phyloP scores from a whole-genome alignment of 768 basidiomycete genomes.

The Daedaleopsis nitida region DNA sequence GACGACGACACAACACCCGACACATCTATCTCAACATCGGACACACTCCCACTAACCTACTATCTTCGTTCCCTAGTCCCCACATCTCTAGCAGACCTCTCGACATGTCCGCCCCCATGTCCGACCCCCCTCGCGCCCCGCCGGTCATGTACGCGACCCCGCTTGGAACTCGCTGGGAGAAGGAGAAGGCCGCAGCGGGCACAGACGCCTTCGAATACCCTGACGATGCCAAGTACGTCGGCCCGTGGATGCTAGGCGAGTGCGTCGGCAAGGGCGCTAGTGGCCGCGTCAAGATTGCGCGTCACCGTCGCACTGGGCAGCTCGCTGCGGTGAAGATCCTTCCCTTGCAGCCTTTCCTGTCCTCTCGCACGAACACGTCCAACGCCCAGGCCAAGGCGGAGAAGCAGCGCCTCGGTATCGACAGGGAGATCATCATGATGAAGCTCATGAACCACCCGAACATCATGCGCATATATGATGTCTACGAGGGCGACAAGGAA shows the following conservation, averaged over 20 bases:
- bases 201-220: conserved; percentile 76
- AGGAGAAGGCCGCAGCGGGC: conserved; percentile 83
- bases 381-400: conserved; percentile 73
- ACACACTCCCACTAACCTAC: conserved; percentile 5
- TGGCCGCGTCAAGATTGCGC: conserved; percentile 93
- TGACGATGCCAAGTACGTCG: conserved; percentile 83
- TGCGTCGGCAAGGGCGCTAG: conserved; percentile 94
- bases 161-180: conserved; percentile 83
- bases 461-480: conserved; percentile 93
- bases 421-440: conserved; percentile 98
- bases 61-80: conserved; percentile 5
- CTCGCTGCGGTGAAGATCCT: conserved; percentile 97
- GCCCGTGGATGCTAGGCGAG: conserved; percentile 92
- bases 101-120: conserved; percentile 11
- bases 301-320: conserved; percentile 81
- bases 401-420: conserved; percentile 83
- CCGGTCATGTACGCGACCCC: conserved; percentile 72
- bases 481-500: conserved; percentile 90
- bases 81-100: background rate
- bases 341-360: conserved; percentile 76
- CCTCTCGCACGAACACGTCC: conserved; percentile 63
- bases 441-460: conserved; percentile 99
- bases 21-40: conserved; percentile 2
- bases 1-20: conserved; percentile 6
- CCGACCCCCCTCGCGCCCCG: conserved; percentile 69